phyloP scores from a whole-genome alignment of 306 rosid genomes.

The Prunus persica region DNA sequence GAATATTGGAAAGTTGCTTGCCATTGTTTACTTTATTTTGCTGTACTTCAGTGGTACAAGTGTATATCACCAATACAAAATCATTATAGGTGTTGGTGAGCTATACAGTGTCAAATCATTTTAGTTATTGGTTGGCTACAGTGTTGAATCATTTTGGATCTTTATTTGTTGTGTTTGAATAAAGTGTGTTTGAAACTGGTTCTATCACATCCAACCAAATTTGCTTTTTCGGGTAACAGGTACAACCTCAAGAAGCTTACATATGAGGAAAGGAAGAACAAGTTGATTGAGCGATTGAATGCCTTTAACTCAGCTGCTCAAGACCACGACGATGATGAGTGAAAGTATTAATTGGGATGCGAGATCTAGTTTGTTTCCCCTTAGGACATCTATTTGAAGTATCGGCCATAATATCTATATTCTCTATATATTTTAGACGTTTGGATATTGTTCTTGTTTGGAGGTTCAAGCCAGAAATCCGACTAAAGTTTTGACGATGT shows the following conservation, averaged over 20 bases:
- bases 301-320: conserved; percentile 60
- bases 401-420: neutral
- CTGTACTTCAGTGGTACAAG: no score
- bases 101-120: neutral
- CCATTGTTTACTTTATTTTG: neutral
- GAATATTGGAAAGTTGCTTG: neutral
- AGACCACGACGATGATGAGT: conserved; percentile 46
- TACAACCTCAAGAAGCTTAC: conserved; percentile 69
- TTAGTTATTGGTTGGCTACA: no score
- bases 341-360: neutral
- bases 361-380: neutral
- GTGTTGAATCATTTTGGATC: no score
- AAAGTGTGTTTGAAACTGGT: no score
- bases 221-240: conserved; percentile 18
- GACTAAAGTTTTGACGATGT: conserved; percentile 1
- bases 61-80: neutral
- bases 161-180: no score
- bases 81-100: neutral
- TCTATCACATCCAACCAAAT: no score
- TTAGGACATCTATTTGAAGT: conserved; percentile 1
- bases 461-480: conserved; percentile 18
- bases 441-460: neutral
- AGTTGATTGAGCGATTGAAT: conserved; percentile 48
- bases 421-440: neutral
- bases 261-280: conserved; percentile 59